These are phyloP conservation scores for Saxispiralis lemnorum DNA, from an alignment of 495 filamentous ascomycete species.

Conservation along the genomic window DNA sequence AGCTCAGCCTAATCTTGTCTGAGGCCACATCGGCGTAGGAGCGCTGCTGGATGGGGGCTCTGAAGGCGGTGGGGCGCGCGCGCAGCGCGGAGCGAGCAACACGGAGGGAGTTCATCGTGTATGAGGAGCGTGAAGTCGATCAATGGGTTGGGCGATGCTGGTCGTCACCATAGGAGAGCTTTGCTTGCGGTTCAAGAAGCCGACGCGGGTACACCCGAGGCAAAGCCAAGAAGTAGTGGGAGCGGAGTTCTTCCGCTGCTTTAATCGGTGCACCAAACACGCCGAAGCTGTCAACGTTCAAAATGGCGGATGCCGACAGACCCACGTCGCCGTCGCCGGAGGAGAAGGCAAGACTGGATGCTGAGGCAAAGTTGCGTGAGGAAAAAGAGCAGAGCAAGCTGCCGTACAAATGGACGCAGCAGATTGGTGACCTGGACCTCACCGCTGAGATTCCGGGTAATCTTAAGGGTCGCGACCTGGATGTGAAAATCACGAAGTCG, in stretches of 20 bases:
- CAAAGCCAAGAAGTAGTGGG: neutral
- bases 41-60: conserved; percentile 58
- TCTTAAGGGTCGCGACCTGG: conserved; percentile 67
- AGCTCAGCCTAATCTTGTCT: conserved; percentile 94
- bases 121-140: no score
- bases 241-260: conserved; percentile 10
- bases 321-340: conserved; percentile 22
- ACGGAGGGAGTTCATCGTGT: conserved; percentile 72
- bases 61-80: conserved; percentile 51
- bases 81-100: conserved; percentile 73
- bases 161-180: neutral
- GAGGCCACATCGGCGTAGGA: conserved; percentile 85
- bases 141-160: no score
- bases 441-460: conserved; percentile 57
- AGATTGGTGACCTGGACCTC: conserved; percentile 80
- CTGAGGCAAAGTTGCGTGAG: conserved; percentile 47
- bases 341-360: conserved; percentile 47
- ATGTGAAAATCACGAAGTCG: conserved; percentile 64
- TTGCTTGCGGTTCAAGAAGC: no score
- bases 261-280: conserved; percentile 1
- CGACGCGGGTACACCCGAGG: no score
- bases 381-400: conserved; percentile 74
- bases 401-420: conserved; percentile 95
- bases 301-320: conserved; percentile 10
- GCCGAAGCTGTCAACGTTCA: neutral